Evolutionary conservation across 257 asterid species (phyloP).

Genomic region (Solanum megistacrolobum): DNA sequence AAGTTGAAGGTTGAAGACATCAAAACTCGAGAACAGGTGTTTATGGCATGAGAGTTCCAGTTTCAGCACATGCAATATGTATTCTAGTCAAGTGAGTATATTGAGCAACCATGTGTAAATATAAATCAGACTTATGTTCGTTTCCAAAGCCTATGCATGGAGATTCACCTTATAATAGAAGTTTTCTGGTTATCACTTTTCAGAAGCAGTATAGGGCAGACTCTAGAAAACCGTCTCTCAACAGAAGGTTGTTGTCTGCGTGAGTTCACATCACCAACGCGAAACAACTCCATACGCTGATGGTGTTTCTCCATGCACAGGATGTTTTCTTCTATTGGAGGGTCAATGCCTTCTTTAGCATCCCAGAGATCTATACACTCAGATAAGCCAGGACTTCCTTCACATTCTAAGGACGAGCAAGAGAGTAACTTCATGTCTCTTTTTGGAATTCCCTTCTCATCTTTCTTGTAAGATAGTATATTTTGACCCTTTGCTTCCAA

Average conservation of each 20-base stretch:
- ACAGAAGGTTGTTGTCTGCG: conserved; percentile 24
- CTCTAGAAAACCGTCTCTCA: conserved; percentile 24
- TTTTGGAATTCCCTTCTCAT: conserved; percentile 6
- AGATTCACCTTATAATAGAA: conserved; percentile 40
- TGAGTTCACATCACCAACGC: conserved; percentile 29
- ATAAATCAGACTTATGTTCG: not conserved
- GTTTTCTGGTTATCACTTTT: conserved; percentile 34
- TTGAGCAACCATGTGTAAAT: not conserved
- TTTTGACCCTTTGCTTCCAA: conserved; percentile 21
- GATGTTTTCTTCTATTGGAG: conserved; percentile 66
- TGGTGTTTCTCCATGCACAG: conserved; percentile 51
- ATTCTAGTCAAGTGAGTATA: not conserved
- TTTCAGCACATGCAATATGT: not conserved
- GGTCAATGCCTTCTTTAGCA: conserved; percentile 31
- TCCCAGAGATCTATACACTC: conserved; percentile 56
- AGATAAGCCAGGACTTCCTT: conserved; percentile 11
- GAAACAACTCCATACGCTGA: conserved; percentile 38
- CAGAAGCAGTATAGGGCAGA: conserved; percentile 63
- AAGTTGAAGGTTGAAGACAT: not conserved
- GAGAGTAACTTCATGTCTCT: conserved; percentile 1
- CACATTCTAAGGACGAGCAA: conserved; percentile 14
- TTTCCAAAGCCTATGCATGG: not conserved
- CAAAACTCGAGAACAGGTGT: not conserved
- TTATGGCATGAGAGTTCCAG: not conserved
- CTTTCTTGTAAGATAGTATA: conserved; percentile 13